These are phyloP conservation scores for Vinca minor DNA, from an alignment of 257 asterid genomes.

Conservation along the genomic window DNA sequence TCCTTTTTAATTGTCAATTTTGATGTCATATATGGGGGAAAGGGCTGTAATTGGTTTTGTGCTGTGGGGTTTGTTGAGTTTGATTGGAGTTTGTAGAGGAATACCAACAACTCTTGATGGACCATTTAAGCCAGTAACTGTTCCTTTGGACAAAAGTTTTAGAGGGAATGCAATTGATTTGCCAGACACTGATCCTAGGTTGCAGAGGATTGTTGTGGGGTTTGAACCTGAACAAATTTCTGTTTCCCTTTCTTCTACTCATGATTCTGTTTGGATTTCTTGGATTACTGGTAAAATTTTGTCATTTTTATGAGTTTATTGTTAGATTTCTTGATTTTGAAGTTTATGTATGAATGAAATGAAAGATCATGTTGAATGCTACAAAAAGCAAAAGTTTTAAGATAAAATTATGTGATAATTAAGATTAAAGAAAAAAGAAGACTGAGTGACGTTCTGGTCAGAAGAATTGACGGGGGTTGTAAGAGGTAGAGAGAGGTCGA, in stretches of 20 bases:
- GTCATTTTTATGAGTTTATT: background rate
- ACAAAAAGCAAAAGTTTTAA: background rate
- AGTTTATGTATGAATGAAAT: background rate
- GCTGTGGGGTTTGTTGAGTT: conserved; percentile 21
- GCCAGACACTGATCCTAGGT: conserved; percentile 74
- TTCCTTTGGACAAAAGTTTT: conserved; percentile 54
- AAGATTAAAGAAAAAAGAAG: no score
- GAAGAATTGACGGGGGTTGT: no score
- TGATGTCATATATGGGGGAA: conserved; percentile 18
- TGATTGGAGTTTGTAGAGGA: conserved; percentile 20
- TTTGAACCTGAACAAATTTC: conserved; percentile 83
- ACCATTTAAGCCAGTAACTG: conserved; percentile 75
- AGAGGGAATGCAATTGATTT: conserved; percentile 78
- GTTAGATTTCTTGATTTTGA: background rate
- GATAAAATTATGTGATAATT: background rate
- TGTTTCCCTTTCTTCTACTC: conserved; percentile 61
- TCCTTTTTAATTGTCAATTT: background rate
- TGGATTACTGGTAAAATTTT: conserved; percentile 69
- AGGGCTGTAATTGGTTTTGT: conserved; percentile 12
- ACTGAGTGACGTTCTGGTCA: no score
- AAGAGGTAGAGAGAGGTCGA: no score
- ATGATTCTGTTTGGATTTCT: conserved; percentile 81
- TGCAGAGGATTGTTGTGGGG: conserved; percentile 58
- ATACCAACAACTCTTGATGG: conserved; percentile 83
- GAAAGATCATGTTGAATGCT: background rate